phyloP scores from a whole-genome alignment of 2,329 filamentous ascomycete genomes.

The Stachybotrys chlorohalonatus region DNA sequence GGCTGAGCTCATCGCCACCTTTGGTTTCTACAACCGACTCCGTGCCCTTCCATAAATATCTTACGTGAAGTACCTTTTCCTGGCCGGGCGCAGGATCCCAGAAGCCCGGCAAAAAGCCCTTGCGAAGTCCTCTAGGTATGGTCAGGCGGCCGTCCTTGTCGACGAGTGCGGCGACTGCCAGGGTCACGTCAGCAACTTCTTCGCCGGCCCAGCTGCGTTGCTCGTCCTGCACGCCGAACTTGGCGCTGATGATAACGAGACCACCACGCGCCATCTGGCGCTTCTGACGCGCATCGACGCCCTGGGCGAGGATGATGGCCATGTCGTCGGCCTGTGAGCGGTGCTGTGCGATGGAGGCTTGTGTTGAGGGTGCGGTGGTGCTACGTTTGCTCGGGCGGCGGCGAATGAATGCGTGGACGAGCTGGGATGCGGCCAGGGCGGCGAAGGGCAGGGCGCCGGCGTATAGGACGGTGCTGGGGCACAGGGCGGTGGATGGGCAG shows the following conservation, averaged over 20 bases:
- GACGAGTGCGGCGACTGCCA: constrained; percentile 36
- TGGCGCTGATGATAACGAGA: constrained; percentile 39
- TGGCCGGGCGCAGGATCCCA: constrained; percentile 38
- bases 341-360: constrained; percentile 19
- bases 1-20: constrained; percentile 11
- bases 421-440: constrained; percentile 26
- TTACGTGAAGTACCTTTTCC: constrained; percentile 35
- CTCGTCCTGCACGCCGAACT: constrained; percentile 31
- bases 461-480: constrained; percentile 25
- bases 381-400: constrained; percentile 1
- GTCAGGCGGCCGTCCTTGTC: constrained; percentile 23
- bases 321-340: constrained; percentile 36
- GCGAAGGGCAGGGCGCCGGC: constrained; percentile 24
- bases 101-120: constrained; percentile 37
- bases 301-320: constrained; percentile 29
- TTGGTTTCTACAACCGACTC: constrained; percentile 11
- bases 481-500: constrained; percentile 17
- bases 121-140: constrained; percentile 31
- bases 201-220: constrained; percentile 23
- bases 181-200: constrained; percentile 40
- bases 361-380: constrained; percentile 7
- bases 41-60: constrained; percentile 32
- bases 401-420: constrained; percentile 13
- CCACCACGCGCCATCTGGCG: constrained; percentile 23
- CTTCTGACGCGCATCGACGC: constrained; percentile 29